Conservation (phyloP, 2,329 filamentous ascomycete genomes). For the Aotearoamyces nothofagi region DNA sequence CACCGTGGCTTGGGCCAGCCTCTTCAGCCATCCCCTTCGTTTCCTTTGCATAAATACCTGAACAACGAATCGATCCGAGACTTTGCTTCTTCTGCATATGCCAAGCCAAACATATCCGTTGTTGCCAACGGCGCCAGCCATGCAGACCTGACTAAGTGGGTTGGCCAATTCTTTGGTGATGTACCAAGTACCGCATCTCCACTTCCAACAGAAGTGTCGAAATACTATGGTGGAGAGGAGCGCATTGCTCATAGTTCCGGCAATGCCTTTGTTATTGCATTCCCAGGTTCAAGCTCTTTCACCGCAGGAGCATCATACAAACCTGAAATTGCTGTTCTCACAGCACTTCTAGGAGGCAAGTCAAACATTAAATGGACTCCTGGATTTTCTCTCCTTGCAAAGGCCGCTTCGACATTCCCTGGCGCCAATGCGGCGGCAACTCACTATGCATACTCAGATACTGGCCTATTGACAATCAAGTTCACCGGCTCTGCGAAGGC, state of each 20-base stretch:
- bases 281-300: slow-evolving; percentile 74
- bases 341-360: slow-evolving; percentile 78
- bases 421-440: slow-evolving; percentile 57
- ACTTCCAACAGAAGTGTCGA: slow-evolving; percentile 48
- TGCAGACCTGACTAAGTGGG: slow-evolving; percentile 71
- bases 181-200: slow-evolving; percentile 38
- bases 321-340: slow-evolving; percentile 77
- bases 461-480: slow-evolving; percentile 75
- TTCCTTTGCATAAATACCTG: slow-evolving; percentile 66
- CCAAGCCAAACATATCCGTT: slow-evolving; percentile 81
- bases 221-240: slow-evolving; percentile 94
- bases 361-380: slow-evolving; percentile 90
- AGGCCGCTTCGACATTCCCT: slow-evolving; percentile 53
- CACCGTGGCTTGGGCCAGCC: slow-evolving; percentile 80
- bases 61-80: slow-evolving; percentile 58
- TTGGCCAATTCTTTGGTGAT: slow-evolving; percentile 77
- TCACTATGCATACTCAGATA: slow-evolving; percentile 82
- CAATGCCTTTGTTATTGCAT: slow-evolving; percentile 79
- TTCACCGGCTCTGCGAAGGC: slow-evolving; percentile 60
- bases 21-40: slow-evolving; percentile 55
- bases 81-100: slow-evolving; percentile 68
- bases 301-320: slow-evolving; percentile 59
- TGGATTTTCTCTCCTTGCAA: slow-evolving; percentile 81
- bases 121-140: slow-evolving; percentile 78
- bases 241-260: slow-evolving; percentile 62